Percentiles rank a stretch among this genome's conserved stretches.
These are phyloP conservation scores for Orbilia quercus DNA, from an alignment of 2,329 filamentous ascomycete species.

Conservation along the genomic window DNA sequence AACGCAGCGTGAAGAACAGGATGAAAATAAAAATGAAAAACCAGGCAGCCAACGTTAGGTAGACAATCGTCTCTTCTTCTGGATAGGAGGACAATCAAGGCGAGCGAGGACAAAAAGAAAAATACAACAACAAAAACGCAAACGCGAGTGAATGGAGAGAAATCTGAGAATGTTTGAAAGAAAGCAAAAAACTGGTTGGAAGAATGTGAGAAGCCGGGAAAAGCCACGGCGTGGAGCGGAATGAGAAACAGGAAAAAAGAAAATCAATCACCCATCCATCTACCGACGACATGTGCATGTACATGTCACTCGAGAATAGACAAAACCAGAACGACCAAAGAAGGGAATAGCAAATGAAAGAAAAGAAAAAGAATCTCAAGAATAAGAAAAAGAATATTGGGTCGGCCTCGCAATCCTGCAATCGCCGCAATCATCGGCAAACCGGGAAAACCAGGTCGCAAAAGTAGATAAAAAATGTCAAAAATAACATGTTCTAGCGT, in stretches of 20 bases:
- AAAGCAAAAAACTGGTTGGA: constrained; percentile 10
- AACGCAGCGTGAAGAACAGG: constrained; percentile 38
- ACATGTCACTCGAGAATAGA: too few species aligned
- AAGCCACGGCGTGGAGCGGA: constrained; percentile 1
- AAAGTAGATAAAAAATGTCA: constrained; percentile 24
- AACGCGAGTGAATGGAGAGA: constrained; percentile 13
- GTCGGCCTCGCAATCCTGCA: constrained; percentile 33
- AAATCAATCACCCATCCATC: constrained; percentile 2
- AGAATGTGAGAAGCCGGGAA: constrained; percentile 4
- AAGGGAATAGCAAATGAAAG: background rate
- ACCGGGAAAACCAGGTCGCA: constrained; percentile 19
- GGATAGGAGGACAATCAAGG: constrained; percentile 40
- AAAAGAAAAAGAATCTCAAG: background rate
- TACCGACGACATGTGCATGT: constrained; percentile 34
- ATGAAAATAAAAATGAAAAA: constrained; percentile 7
- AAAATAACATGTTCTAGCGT: constrained; percentile 40
- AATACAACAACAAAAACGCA: constrained; percentile 52
- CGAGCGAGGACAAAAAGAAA: constrained; percentile 46
- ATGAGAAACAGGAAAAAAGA: constrained; percentile 6
- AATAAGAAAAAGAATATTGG: background rate
- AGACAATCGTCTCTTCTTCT: constrained; percentile 40
- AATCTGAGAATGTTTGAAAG: constrained; percentile 6
- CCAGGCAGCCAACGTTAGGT: constrained; percentile 53
- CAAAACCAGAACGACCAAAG: too few species aligned
- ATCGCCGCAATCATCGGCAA: constrained; percentile 46